These are phyloP conservation scores for Naganishia sp. DNA, from an alignment of 1,284 basidiomycete genomes.

Conservation along the genomic window DNA sequence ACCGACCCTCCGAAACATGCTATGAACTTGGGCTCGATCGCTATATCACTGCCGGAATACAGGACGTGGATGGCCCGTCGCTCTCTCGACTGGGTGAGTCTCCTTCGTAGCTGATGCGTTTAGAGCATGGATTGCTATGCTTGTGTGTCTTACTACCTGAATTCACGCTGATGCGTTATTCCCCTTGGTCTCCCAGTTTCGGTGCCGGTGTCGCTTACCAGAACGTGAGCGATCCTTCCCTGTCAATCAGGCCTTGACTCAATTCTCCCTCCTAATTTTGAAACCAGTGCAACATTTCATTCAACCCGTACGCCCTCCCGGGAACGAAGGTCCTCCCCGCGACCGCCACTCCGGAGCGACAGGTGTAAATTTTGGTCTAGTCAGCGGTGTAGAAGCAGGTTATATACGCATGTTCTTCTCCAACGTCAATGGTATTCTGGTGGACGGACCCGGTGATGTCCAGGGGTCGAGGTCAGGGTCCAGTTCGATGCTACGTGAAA, in stretches of 20 bases:
- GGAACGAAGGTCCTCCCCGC: conserved; percentile 75
- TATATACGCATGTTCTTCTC: not conserved
- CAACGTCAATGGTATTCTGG: no score
- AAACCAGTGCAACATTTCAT: conserved; percentile 83
- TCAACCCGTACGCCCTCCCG: conserved; percentile 90
- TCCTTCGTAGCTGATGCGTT: conserved; percentile 32
- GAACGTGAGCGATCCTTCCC: conserved; percentile 43
- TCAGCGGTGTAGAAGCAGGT: conserved; percentile 8
- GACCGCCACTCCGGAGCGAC: conserved; percentile 12
- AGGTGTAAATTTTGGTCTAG: conserved; percentile 38
- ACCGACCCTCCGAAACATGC: not conserved
- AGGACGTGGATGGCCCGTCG: conserved; percentile 97
- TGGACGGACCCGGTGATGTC: no score
- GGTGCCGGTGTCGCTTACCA: conserved; percentile 75
- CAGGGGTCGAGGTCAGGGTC: no score
- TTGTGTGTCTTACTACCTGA: no score
- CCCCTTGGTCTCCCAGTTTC: conserved; percentile 42
- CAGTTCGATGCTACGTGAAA: no score
- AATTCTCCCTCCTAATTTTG: not conserved
- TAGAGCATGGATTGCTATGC: not conserved
- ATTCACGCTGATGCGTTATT: conserved; percentile 47
- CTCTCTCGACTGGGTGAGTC: conserved; percentile 87
- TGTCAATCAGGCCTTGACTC: not conserved
- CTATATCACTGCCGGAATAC: conserved; percentile 18
- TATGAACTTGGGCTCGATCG: not conserved